Evolutionary conservation across 2,329 filamentous ascomycete genomes (phyloP), one percentile per base, ranked within the genome.

Genomic region (Amylocarpus encephaloides): DNA sequence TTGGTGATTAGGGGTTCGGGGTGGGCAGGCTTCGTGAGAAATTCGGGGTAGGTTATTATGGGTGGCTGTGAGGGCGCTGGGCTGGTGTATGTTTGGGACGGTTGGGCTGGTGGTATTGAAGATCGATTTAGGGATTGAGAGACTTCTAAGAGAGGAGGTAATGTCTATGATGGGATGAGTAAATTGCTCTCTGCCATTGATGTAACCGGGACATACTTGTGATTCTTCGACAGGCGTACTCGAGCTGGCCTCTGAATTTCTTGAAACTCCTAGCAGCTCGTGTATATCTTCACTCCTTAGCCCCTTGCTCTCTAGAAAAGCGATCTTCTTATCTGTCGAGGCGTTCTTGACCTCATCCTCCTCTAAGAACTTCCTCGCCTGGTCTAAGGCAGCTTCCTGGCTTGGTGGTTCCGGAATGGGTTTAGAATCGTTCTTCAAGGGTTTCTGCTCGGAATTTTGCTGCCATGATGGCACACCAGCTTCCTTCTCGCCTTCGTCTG

Each of bases 281-380:
- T 87, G 72, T 53, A 95, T 88, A 54, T 92, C 82, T 30, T 76
- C 73, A 4, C 77, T 71, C 3, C 70, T 71, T 6, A 95, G 71
- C 3, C 88, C 88, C 66, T 96, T 96, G 45, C 79, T 80, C 62
- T 83, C 77, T 1, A 96, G 71, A 59, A 95, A 95, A 6, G 79
- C 77, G 16, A 78, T 73, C 71, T 95, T 95, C 68, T 82, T 83
- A 49, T 88, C 84, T 40, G 76, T 74, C 0, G 85, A 74, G 32
- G 85, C 81, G 67, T 84, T 72, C 51, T 78, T 80, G 50, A 95
- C 86, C 16, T 76, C 74, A 6, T 86, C 81, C 53, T 94, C 85
- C 45, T 86, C 73, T 3, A 96, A 76, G 64, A 95, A 96, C 47
- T 75, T 79, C 39, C 78, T 76, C 26, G 90, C 89, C 63, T 89